Evolutionary conservation across 306 rosid genomes (phyloP).

Genomic region (Trichosanthes truncata): DNA sequence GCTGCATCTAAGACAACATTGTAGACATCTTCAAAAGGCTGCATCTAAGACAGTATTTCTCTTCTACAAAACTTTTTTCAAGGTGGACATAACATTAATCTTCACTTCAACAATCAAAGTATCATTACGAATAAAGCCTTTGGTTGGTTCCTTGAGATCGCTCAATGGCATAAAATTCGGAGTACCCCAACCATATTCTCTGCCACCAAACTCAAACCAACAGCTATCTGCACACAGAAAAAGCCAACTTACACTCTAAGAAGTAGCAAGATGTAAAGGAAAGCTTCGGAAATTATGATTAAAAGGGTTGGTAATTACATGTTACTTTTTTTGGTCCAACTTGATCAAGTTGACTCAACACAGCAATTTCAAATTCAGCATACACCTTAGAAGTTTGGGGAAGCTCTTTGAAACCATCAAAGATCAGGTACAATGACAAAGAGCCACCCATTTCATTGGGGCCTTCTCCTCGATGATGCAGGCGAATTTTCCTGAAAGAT

Average conservation of each 20-base stretch:
- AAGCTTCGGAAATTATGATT: background rate
- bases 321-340: background rate
- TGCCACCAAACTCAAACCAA: background rate
- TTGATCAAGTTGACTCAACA: background rate
- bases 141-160: too few species aligned
- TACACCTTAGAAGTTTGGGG: background rate
- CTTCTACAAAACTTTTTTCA: too few species aligned
- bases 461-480: background rate
- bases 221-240: background rate
- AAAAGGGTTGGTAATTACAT: background rate
- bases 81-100: too few species aligned
- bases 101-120: too few species aligned
- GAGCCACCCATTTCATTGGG: background rate
- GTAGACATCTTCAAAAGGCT: too few species aligned
- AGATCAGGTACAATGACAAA: background rate
- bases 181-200: background rate
- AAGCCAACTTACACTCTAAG: background rate
- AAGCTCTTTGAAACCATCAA: background rate
- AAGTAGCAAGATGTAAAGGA: background rate
- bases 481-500: background rate
- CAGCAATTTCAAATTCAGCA: background rate
- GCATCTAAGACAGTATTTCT: background rate
- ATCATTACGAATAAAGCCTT: too few species aligned
- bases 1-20: too few species aligned
- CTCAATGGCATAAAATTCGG: background rate